A percentile compares a stretch with the other conserved stretches of the same genome.
These are phyloP conservation scores for Boletus pseudo-olivaceus DNA, from an alignment of 768 basidiomycete genomes.

Conservation along the genomic window DNA sequence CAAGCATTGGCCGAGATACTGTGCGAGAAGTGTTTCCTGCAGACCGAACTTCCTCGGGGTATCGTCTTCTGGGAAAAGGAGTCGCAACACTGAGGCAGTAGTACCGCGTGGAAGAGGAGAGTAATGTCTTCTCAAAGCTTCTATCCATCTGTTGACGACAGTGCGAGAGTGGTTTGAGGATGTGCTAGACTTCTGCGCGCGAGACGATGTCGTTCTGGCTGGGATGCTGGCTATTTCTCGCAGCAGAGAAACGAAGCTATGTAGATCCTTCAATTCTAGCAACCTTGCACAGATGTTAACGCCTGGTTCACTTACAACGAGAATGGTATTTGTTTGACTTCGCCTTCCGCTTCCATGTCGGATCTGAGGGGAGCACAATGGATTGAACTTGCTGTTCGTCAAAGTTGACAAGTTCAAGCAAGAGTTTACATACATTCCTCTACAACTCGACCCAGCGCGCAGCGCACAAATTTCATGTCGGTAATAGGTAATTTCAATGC, in stretches of 20 bases:
- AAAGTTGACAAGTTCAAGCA: neutral
- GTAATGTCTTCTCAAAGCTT: constrained; percentile 39
- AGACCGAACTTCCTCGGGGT: constrained; percentile 64
- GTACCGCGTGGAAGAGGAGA: constrained; percentile 50
- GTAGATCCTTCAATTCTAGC: constrained; percentile 2
- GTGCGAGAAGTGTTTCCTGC: constrained; percentile 60
- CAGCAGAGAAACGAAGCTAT: constrained; percentile 49
- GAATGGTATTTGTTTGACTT: constrained; percentile 34
- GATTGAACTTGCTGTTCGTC: neutral
- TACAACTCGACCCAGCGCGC: neutral
- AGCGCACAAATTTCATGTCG: neutral
- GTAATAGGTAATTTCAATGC: neutral
- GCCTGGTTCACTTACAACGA: constrained; percentile 37
- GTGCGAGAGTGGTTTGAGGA: constrained; percentile 30
- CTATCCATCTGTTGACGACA: constrained; percentile 45
- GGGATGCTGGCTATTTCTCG: constrained; percentile 39
- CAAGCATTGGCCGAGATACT: constrained; percentile 47
- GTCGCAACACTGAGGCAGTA: constrained; percentile 58
- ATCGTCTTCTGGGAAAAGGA: constrained; percentile 88
- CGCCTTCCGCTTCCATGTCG: constrained; percentile 13
- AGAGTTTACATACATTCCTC: neutral
- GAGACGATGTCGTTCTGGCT: constrained; percentile 17
- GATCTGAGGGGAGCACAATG: neutral
- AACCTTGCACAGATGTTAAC: neutral
- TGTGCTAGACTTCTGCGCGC: constrained; percentile 3